Percentiles rank a stretch among this genome's conserved stretches.
Conservation (phyloP, 2,329 filamentous ascomycete genomes). For the Berkeleyomyces rouxiae region DNA sequence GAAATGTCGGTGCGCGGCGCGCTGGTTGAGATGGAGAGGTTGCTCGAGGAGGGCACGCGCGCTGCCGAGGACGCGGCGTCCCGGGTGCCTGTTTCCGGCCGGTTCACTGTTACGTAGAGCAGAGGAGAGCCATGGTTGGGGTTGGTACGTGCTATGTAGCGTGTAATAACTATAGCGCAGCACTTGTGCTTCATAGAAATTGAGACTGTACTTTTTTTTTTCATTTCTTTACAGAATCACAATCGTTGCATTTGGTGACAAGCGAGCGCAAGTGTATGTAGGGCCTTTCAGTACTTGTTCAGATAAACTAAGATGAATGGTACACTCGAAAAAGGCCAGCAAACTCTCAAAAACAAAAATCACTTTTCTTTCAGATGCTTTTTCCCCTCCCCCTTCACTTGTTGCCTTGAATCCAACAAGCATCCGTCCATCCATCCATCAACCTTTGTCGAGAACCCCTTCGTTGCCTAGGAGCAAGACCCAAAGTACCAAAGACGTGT, state of each 20-base stretch:
- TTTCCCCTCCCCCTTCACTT: too few relatives aligned
- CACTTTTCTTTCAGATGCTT: not conserved
- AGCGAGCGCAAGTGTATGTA: too few relatives aligned
- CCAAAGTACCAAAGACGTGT: not conserved
- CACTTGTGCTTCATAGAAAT: not conserved
- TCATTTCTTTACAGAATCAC: too few relatives aligned
- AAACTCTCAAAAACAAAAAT: not conserved
- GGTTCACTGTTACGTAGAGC: conserved; percentile 70
- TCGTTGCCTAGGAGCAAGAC: not conserved
- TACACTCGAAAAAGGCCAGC: not conserved
- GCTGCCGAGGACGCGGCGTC: conserved; percentile 77
- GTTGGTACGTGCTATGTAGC: not conserved
- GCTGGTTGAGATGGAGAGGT: conserved; percentile 72
- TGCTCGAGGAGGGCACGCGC: conserved; percentile 79
- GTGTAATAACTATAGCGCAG: not conserved
- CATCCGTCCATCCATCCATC: not conserved
- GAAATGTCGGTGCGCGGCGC: conserved; percentile 82
- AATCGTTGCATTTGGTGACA: too few relatives aligned
- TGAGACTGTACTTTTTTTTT: too few relatives aligned
- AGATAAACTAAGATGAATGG: not conserved
- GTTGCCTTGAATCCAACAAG: not conserved
- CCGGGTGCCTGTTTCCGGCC: conserved; percentile 58
- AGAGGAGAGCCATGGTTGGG: not conserved
- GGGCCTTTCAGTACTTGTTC: too few relatives aligned
- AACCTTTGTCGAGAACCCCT: not conserved